Percentiles rank a stretch among this genome's conserved stretches.
Evolutionary conservation across 495 filamentous ascomycete species (phyloP).

Genomic region (Letharia lupina): DNA sequence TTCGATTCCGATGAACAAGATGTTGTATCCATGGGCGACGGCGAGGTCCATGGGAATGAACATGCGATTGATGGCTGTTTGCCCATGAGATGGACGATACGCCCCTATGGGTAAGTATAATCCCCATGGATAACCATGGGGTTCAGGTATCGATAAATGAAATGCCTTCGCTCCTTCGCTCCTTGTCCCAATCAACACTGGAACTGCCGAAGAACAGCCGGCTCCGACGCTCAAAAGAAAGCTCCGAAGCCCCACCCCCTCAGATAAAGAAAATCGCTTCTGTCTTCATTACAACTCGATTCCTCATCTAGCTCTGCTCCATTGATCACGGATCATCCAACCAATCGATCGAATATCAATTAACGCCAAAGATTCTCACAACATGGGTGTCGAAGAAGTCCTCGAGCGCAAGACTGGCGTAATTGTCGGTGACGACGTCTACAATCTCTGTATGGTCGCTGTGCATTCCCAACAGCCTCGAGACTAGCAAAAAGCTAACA

Average conservation of each 20-base stretch:
- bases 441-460: constrained; percentile 38
- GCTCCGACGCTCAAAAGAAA: background rate
- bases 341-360: background rate
- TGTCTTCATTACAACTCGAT: background rate
- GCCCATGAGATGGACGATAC: no score
- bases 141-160: no score
- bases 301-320: background rate
- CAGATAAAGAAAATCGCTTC: background rate
- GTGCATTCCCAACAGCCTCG: background rate
- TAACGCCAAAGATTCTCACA: background rate
- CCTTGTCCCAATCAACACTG: no score
- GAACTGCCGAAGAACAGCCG: background rate
- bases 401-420: constrained; percentile 20
- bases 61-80: no score
- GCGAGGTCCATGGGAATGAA: no score
- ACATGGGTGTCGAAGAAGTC: constrained; percentile 11
- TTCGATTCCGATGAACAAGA: no score
- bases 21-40: no score
- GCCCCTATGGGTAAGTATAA: no score
- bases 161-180: no score
- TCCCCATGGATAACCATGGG: no score
- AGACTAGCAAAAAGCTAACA: background rate
- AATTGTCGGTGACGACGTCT: constrained; percentile 22
- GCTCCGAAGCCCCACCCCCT: background rate
- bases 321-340: background rate